A percentile compares a stretch with the other conserved stretches of the same genome.
phyloP scores from a whole-genome alignment of 2,329 filamentous ascomycete genomes.

The Magnaporthiopsis incrustans region DNA sequence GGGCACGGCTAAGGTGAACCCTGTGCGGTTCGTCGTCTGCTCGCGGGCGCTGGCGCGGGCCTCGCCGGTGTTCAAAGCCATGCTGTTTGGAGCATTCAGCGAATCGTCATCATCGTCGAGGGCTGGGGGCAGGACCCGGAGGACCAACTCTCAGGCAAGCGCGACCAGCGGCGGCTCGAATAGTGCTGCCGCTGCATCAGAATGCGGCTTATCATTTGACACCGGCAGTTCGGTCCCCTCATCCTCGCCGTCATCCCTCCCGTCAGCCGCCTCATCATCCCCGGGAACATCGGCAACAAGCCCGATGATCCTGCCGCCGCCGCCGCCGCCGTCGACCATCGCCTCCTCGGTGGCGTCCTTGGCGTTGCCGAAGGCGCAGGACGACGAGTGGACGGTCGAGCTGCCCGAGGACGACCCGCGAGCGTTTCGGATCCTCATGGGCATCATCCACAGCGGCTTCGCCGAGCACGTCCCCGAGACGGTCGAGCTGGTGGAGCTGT shows the following conservation, averaged over 20 bases:
- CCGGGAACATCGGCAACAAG: background rate
- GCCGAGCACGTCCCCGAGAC: constrained; percentile 15
- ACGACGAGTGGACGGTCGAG: constrained; percentile 18
- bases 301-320: background rate
- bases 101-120: constrained; percentile 12
- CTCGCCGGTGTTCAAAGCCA: constrained; percentile 20
- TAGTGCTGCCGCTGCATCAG: background rate
- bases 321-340: too few species aligned
- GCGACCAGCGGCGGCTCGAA: background rate
- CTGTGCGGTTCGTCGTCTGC: constrained; percentile 17
- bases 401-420: constrained; percentile 23
- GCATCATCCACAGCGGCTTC: constrained; percentile 23
- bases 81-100: constrained; percentile 21
- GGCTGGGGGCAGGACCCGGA: background rate
- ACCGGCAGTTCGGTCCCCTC: background rate
- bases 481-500: constrained; percentile 18
- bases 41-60: constrained; percentile 20
- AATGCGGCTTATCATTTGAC: background rate
- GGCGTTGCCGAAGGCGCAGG: background rate
- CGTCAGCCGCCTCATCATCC: background rate
- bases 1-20: constrained; percentile 5
- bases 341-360: background rate
- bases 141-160: background rate
- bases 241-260: background rate
- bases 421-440: constrained; percentile 20